These are phyloP conservation scores for Luvunga scandens DNA, from an alignment of 345 rosid genomes.

Conservation along the genomic window DNA sequence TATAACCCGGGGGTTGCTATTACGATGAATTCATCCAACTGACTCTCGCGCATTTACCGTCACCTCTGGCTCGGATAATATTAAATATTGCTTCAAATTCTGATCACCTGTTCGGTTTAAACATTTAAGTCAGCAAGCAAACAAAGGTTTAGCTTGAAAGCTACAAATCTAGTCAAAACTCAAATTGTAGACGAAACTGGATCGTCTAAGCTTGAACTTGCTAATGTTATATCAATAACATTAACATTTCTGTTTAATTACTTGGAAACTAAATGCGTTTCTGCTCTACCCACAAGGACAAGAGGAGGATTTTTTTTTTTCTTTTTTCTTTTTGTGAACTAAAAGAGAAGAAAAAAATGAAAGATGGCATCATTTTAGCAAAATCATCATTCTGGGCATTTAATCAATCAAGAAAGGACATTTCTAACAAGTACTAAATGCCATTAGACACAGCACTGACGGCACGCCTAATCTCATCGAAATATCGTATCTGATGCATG, in stretches of 20 bases:
- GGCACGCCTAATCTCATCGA: background rate
- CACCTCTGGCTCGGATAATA: conserved; percentile 32
- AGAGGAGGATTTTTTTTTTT: background rate
- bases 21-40: conserved; percentile 28
- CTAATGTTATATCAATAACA: too few relatives aligned
- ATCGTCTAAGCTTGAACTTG: too few relatives aligned
- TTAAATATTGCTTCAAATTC: conserved; percentile 27
- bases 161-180: background rate
- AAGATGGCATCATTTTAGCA: background rate
- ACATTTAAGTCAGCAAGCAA: background rate
- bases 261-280: too few relatives aligned
- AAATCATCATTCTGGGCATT: background rate
- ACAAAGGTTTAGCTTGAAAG: background rate
- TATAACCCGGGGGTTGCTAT: conserved; percentile 40
- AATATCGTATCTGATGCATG: background rate
- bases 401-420: background rate
- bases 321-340: background rate
- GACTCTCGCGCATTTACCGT: conserved; percentile 18
- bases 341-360: background rate
- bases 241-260: too few relatives aligned
- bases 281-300: background rate
- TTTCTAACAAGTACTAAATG: background rate
- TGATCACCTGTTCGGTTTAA: conserved; percentile 29
- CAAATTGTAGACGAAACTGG: too few relatives aligned
- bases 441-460: background rate